Evolutionary conservation across 345 rosid species (phyloP), one percentile per base, ranked within the genome.

Genomic region (Capsella bursapastoris): DNA sequence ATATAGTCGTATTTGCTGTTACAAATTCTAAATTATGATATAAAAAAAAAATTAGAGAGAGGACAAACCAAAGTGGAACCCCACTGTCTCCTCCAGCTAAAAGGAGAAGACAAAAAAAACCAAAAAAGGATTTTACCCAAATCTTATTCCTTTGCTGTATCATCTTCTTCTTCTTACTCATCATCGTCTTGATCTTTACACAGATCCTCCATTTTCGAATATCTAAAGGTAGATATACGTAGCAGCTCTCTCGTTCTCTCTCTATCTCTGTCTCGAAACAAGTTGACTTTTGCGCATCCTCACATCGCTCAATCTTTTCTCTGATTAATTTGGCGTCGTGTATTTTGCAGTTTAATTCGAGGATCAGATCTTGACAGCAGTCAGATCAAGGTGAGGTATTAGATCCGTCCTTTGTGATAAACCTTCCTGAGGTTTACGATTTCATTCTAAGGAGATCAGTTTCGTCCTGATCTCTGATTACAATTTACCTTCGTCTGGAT

Each of bases 41-140:
- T 38, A 28, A 31, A 66, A 64, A 65, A 7, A 31, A 43, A 25
- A 11, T 6, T 2, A 52, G 51, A 69, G 58, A 76, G 44, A 76
- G 40, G 75, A 76, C 57, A 76, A 64, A 50, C 55, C 48, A 64
- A 58, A 57, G 80, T 71, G 80, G 76, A 71, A 71, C 76, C 76
- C 80, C 72, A 77, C 76, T 64, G 66, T 64, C 75, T 77, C 25
- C 45, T 61, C 47, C 73, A 40, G 55, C 63, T 38, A 59, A 47
- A 50, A 60, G 18, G 28, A 41, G 44, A 61, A 38, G 8, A 52
- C 11, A 22, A 22, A 68, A 22, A 68, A 60, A 61, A 48, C 25
- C 25, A 22, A 11, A 18, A 5, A 62, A 53, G 50, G 65, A 15
- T 50, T 68, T 68, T 52, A 40, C 63, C 52, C 41, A 68, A 68